These are phyloP conservation scores for Aspergillus ibericus DNA, from an alignment of 2,329 filamentous ascomycete genomes.

Conservation along the genomic window DNA sequence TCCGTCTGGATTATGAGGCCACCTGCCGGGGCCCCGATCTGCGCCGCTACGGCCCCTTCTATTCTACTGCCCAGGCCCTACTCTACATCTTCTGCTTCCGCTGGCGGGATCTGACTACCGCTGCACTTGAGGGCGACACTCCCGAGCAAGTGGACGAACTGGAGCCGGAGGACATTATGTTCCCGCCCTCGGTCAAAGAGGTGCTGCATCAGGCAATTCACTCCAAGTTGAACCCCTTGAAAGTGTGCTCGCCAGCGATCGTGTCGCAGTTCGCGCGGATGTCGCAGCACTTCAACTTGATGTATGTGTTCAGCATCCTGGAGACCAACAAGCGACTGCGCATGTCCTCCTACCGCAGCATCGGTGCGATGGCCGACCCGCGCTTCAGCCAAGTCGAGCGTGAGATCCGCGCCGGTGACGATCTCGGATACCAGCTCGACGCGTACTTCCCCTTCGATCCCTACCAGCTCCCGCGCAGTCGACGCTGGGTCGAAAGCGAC, in stretches of 20 bases:
- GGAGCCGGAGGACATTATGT: slow-evolving; percentile 69
- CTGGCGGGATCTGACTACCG: slow-evolving; percentile 81
- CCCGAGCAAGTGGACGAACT: slow-evolving; percentile 56
- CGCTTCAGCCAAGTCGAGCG: slow-evolving; percentile 50
- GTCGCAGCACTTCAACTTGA: slow-evolving; percentile 77
- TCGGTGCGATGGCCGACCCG: slow-evolving; percentile 38
- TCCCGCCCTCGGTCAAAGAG: slow-evolving; percentile 73
- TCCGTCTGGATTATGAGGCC: slow-evolving; percentile 71
- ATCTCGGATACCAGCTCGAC: slow-evolving; percentile 81
- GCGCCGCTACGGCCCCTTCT: slow-evolving; percentile 79
- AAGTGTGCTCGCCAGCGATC: slow-evolving; percentile 87
- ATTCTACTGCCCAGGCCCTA: slow-evolving; percentile 82
- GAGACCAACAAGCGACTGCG: slow-evolving; percentile 91
- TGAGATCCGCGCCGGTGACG: slow-evolving; percentile 61
- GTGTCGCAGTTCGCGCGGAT: slow-evolving; percentile 90
- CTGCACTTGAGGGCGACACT: slow-evolving; percentile 55
- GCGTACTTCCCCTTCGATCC: slow-evolving; percentile 98
- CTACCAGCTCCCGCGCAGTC: slow-evolving; percentile 84
- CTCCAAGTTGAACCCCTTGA: slow-evolving; percentile 88
- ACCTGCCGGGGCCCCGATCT: slow-evolving; percentile 81
- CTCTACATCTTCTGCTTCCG: slow-evolving; percentile 98
- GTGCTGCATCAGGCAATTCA: slow-evolving; percentile 76
- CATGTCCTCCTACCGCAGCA: slow-evolving; percentile 64
- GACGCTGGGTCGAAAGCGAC: slow-evolving; percentile 80
- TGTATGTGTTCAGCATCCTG: slow-evolving; percentile 85